These are phyloP conservation scores for Russula sp. DNA, from an alignment of 768 basidiomycete species.

Conservation along the genomic window DNA sequence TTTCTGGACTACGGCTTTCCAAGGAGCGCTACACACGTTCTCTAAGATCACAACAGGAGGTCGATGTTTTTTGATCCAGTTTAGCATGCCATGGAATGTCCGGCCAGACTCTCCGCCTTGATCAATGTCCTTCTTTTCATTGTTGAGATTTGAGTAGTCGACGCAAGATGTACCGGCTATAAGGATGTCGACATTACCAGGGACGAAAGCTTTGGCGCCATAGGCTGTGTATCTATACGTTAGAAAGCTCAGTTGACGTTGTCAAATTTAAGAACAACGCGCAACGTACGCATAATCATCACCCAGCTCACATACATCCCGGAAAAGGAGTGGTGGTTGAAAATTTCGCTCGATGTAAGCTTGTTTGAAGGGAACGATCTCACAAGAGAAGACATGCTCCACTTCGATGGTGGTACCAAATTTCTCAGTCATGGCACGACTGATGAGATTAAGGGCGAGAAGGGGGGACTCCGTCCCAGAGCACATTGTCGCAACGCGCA, in stretches of 20 bases:
- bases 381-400: constrained; percentile 94
- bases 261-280: constrained; percentile 2
- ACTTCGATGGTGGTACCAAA: constrained; percentile 57
- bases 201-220: constrained; percentile 76
- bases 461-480: constrained; percentile 95
- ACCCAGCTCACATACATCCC: constrained; percentile 89
- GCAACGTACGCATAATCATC: constrained; percentile 60
- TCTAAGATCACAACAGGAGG: constrained; percentile 92
- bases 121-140: constrained; percentile 82
- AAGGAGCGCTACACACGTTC: constrained; percentile 90
- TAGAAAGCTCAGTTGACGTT: constrained; percentile 1
- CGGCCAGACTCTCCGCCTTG: constrained; percentile 88
- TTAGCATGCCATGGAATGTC: constrained; percentile 93
- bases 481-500: constrained; percentile 96
- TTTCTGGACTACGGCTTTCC: constrained; percentile 66
- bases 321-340: constrained; percentile 82
- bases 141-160: constrained; percentile 95
- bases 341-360: constrained; percentile 98
- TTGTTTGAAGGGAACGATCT: constrained; percentile 96
- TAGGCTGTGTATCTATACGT: constrained; percentile 77
- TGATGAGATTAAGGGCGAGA: constrained; percentile 80
- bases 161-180: constrained; percentile 95
- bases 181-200: constrained; percentile 84
- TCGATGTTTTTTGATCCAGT: constrained; percentile 79
- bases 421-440: constrained; percentile 63